Evolutionary conservation across 75 land plant species (phyloP), one percentile per base, ranked within the genome.

Genomic region (Selaginella moellendorffii): DNA sequence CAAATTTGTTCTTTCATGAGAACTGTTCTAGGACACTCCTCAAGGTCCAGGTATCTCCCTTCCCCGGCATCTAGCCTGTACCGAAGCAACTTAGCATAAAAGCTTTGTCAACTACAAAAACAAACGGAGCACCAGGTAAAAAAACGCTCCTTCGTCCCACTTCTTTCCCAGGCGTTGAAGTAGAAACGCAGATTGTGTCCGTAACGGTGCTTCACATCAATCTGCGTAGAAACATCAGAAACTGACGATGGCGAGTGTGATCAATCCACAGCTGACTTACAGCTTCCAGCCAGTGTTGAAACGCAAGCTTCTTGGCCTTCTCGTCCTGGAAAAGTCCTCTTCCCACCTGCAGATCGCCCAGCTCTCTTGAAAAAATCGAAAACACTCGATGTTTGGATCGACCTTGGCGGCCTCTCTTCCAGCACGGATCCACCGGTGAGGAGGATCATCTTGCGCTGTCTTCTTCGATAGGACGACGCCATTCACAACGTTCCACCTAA

Each of bases 51-150:
- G 25, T 85, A 75, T 65, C 73, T 82, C 26, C 95, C 95, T 5
- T 71, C 83, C 36, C 95, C 95, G 53, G 79, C 28, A 77, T 88
- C 95, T 73, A 88, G 58, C 95, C 95, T 88, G 80, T 21, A 19
- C 19, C 19, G 53, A 76, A n/a, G 1, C 10, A 1, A 64, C 54
- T 12, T n/a, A n/a, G n/a, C n/a, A n/a, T n/a, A n/a, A n/a, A n/a
- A n/a, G n/a, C n/a, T n/a, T n/a, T n/a, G n/a, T n/a, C n/a, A n/a
- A n/a, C n/a, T n/a, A n/a, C n/a, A n/a, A n/a, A n/a, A n/a, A n/a
- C n/a, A n/a, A n/a, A n/a, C n/a, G n/a, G n/a, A n/a, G n/a, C n/a
- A 93, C 98, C 98, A 93, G 79, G 81, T 88, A 70, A 88, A 92
- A 71, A 92, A 93, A 26, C 96, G 98, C 54, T 93, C 83, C 0